Base-by-base conservation (phyloP, 139 green algal species). In the Chara braunii region DNA sequence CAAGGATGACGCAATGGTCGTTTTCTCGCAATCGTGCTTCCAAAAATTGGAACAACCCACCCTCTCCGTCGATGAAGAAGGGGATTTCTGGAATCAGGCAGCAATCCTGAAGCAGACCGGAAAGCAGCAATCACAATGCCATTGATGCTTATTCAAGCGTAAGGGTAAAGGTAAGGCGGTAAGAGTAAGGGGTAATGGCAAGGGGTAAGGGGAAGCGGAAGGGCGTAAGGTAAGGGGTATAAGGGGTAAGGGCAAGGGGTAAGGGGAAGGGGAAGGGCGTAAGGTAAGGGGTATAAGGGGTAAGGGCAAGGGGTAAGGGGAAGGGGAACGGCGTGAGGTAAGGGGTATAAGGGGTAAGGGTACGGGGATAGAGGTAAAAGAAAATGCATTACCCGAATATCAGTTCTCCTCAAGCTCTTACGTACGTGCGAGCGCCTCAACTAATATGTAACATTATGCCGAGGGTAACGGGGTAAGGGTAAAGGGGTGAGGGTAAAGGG, bases 81-180 rank as follows among this genome's bases (percentile, higher is more conserved):
- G 55, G 70, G 31, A 95, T 85, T 81, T 98, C 89, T 8, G 91
- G 90, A 37, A 96, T 97, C 36, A 98, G 78, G 61, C 81, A 90
- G 3, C 85, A 80, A 61, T 95, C 89, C 60, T 43, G 40, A 48
- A 18, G 18, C 40, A 48, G n/a, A n/a, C n/a, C 18, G 18, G 18
- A 48, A 48, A 18, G n/a, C n/a, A n/a, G 40, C n/a, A n/a, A 48
- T 18, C n/a, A 26, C n/a, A n/a, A 48, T 26, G n/a, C 40, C 18
- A 26, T n/a, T 26, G 18, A 18, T 48, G 40, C n/a, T n/a, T 26
- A 48, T 26, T 48, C 18, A 48, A 26, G n/a, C n/a, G 18, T 48
- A 48, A 26, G 18, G 18, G 40, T 26, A 48, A 18, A 48, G 18
- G 40, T 18, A 48, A 26, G 18, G 18, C 40, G 18, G 18, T 26